Evolutionary conservation across 192 early-diverging fungal species (phyloP).

Genomic region (Coemansia sp.): DNA sequence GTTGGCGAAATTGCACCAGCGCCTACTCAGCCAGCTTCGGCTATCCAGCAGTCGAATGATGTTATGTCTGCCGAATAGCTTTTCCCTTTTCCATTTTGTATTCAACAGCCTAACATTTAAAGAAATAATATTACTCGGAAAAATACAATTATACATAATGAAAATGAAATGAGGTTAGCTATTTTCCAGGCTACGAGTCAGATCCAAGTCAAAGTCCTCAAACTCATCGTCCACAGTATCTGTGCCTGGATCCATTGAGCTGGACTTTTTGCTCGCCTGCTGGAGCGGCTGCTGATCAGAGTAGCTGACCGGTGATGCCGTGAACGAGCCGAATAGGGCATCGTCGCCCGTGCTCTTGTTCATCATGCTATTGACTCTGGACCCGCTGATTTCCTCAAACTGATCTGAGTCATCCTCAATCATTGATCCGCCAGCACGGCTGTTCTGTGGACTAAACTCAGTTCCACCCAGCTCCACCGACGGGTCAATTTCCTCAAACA

Average conservation of each 20-base stretch:
- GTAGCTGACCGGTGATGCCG: slow-evolving; percentile 16
- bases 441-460: slow-evolving; percentile 1
- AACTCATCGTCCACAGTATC: slow-evolving; percentile 26
- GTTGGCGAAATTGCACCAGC: slow-evolving; percentile 17
- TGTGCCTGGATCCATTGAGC: slow-evolving; percentile 5
- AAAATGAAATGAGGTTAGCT: slow-evolving; percentile 11
- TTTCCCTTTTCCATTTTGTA: not conserved
- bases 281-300: slow-evolving; percentile 8
- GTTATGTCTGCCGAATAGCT: not conserved
- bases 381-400: slow-evolving; percentile 39
- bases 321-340: slow-evolving; percentile 27
- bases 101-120: not conserved
- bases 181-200: slow-evolving; percentile 28
- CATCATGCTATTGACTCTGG: slow-evolving; percentile 3
- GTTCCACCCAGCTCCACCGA: slow-evolving; percentile 11
- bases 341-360: slow-evolving; percentile 22
- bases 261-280: not conserved
- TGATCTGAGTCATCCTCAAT: slow-evolving; percentile 37
- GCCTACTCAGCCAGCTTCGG: not conserved
- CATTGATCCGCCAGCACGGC: slow-evolving; percentile 5
- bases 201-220: slow-evolving; percentile 45
- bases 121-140: not conserved
- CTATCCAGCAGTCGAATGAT: not conserved
- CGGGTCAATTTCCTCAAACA: slow-evolving; percentile 47
- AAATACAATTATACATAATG: not conserved